Conservation (phyloP, 352 stramenopile species). For the Phytopythium aichiense region DNA sequence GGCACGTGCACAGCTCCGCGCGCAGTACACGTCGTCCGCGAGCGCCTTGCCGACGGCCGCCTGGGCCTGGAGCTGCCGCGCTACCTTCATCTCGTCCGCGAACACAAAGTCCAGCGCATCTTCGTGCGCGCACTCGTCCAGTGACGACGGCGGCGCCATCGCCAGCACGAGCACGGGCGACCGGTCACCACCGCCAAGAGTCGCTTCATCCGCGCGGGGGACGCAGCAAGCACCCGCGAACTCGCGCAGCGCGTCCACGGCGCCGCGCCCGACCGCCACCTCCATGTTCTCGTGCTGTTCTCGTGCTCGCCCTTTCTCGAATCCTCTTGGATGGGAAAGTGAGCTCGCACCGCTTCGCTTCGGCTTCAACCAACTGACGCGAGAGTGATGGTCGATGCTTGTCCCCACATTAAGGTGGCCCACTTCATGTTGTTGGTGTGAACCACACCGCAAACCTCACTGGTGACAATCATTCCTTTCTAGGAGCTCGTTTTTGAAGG, state of each 20-base stretch:
- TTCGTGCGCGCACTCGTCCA: slow-evolving; percentile 49
- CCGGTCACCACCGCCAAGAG: slow-evolving; percentile 10
- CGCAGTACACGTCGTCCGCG: slow-evolving; percentile 51
- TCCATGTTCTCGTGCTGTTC: slow-evolving; percentile 10
- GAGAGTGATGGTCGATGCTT: background rate
- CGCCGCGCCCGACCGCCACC: background rate
- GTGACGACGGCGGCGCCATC: slow-evolving; percentile 17
- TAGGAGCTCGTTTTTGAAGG: too few species aligned
- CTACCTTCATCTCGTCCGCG: slow-evolving; percentile 60
- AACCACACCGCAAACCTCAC: background rate
- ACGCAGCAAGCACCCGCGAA: slow-evolving; percentile 21
- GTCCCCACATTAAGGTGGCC: background rate
- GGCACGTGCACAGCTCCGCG: slow-evolving; percentile 47
- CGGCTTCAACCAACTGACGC: background rate
- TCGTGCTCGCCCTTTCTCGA: slow-evolving; percentile 15
- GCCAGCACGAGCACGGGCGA: slow-evolving; percentile 20
- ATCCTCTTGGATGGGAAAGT: background rate
- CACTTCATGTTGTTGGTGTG: background rate
- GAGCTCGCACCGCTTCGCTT: background rate
- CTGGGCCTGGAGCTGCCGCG: slow-evolving; percentile 43
- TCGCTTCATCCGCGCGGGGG: background rate
- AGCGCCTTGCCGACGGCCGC: slow-evolving; percentile 26
- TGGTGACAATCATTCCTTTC: too few species aligned
- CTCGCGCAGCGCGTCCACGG: slow-evolving; percentile 24
- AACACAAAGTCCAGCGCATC: slow-evolving; percentile 40